Evolutionary conservation across 1,284 basidiomycete species (phyloP).

Genomic region (Blastosporella zonata): DNA sequence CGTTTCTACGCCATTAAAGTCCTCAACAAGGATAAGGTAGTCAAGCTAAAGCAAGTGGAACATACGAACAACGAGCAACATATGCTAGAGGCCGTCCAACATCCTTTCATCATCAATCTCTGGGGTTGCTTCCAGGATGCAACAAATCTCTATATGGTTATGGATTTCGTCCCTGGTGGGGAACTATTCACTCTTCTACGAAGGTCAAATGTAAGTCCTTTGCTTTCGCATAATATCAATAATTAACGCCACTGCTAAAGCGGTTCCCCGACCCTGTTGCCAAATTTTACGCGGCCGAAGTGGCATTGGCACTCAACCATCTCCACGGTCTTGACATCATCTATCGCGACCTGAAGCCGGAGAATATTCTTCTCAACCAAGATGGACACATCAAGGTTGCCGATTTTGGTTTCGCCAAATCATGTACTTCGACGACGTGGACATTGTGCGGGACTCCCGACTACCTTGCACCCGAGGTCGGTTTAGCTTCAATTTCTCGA

Average conservation of each 20-base stretch:
- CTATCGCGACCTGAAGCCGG: conserved; percentile 97
- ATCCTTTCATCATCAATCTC: conserved; percentile 96
- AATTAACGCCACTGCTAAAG: conserved; percentile 38
- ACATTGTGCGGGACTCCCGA: conserved; percentile 98
- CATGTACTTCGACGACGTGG: conserved; percentile 90
- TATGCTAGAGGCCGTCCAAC: conserved; percentile 87
- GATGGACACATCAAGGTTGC: conserved; percentile 99
- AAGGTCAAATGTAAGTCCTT: conserved; percentile 73
- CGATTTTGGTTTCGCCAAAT: conserved; percentile 97
- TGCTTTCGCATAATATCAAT: conserved; percentile 1
- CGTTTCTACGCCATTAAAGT: conserved; percentile 97
- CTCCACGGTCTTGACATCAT: conserved; percentile 91
- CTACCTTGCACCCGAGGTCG: conserved; percentile 88
- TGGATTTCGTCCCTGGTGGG: conserved; percentile 99
- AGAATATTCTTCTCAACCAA: conserved; percentile 90
- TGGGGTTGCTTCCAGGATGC: conserved; percentile 98
- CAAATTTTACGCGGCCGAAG: conserved; percentile 98
- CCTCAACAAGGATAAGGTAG: conserved; percentile 91
- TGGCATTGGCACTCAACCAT: conserved; percentile 92
- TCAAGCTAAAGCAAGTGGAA: conserved; percentile 95
- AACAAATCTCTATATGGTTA: conserved; percentile 97
- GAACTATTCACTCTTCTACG: conserved; percentile 92
- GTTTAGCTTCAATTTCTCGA: conserved; percentile 11
- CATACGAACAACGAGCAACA: conserved; percentile 96
- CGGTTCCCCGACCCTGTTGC: conserved; percentile 98